These are phyloP conservation scores for Diaporthe aspalathi DNA, from an alignment of 2,329 filamentous ascomycete genomes.

Conservation along the genomic window DNA sequence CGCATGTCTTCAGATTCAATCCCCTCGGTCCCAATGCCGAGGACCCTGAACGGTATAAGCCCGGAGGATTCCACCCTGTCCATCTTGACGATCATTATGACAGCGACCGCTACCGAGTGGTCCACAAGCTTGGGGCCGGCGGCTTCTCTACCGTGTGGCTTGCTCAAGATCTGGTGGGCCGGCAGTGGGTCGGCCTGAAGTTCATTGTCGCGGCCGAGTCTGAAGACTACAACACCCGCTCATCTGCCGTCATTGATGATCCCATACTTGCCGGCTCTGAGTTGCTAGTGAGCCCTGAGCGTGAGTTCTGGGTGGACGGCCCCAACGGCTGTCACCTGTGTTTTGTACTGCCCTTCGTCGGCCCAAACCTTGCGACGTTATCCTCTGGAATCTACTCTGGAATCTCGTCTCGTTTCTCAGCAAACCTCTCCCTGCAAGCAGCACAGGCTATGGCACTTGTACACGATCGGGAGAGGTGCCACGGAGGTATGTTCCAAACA, in stretches of 20 bases:
- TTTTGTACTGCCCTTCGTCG: slow-evolving; percentile 9
- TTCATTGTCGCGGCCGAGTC: not conserved
- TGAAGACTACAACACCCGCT: not conserved
- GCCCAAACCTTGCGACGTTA: slow-evolving; percentile 8
- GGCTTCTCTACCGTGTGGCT: slow-evolving; percentile 11
- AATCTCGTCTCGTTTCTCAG: not conserved
- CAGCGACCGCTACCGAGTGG: slow-evolving; percentile 7
- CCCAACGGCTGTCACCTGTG: slow-evolving; percentile 22
- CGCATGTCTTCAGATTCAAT: not conserved
- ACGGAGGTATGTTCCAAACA: not conserved
- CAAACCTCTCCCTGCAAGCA: not conserved
- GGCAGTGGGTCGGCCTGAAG: not conserved
- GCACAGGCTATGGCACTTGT: slow-evolving; percentile 1
- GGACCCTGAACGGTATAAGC: not conserved
- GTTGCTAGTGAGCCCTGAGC: not conserved
- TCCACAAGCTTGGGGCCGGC: slow-evolving; percentile 9
- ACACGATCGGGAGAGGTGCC: not conserved
- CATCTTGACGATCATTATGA: slow-evolving; percentile 8
- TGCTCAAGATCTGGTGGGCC: not conserved
- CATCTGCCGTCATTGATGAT: slow-evolving; percentile 1
- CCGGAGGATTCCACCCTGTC: slow-evolving; percentile 8
- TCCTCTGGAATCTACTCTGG: not conserved
- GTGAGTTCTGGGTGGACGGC: not conserved
- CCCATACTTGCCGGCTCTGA: slow-evolving; percentile 2
- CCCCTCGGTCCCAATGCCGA: not conserved